A percentile compares a stretch with the other conserved stretches of the same genome.
phyloP scores from a whole-genome alignment of 345 rosid genomes.

The Cardiospermum halicacabum region DNA sequence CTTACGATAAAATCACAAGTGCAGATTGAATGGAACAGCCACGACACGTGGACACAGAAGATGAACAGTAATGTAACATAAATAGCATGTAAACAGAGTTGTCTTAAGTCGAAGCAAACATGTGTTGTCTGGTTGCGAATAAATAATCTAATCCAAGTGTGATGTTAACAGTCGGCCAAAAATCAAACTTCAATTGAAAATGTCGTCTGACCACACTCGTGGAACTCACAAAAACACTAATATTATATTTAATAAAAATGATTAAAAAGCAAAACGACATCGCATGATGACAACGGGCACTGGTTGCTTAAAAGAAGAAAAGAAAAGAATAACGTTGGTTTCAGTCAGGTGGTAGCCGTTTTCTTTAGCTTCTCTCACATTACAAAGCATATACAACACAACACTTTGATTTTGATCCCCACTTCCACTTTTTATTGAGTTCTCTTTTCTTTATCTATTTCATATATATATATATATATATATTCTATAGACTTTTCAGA shows the following conservation, averaged over 20 bases:
- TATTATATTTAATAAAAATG: too few relatives aligned
- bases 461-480: conserved; percentile 4
- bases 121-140: too few relatives aligned
- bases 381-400: conserved; percentile 19
- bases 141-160: too few relatives aligned
- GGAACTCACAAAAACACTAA: too few relatives aligned
- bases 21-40: too few relatives aligned
- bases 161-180: not conserved
- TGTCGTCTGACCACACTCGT: conserved; percentile 23
- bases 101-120: not conserved
- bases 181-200: conserved; percentile 14
- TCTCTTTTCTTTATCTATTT: too few relatives aligned
- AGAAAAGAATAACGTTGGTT: conserved; percentile 39
- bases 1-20: too few relatives aligned
- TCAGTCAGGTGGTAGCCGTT: conserved; percentile 49
- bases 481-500: conserved; percentile 27
- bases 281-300: not conserved
- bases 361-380: conserved; percentile 37
- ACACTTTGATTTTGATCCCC: conserved; percentile 45
- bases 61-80: not conserved
- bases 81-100: not conserved
- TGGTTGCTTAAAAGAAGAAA: too few relatives aligned
- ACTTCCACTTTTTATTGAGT: conserved; percentile 2
- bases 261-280: not conserved
- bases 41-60: too few relatives aligned